Conservation (phyloP, 805 yeast species). For the Candida orba region DNA sequence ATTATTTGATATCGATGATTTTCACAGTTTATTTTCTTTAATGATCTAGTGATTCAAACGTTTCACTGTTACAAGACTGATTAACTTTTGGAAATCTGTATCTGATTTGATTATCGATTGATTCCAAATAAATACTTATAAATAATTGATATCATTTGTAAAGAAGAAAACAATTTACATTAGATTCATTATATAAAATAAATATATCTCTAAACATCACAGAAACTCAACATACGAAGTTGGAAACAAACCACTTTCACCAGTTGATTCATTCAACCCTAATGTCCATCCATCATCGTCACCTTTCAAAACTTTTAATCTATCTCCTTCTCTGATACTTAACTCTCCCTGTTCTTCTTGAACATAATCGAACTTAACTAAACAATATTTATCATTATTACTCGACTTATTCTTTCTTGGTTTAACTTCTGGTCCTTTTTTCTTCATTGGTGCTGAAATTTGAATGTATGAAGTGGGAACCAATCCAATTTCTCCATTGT, state of each 20-base stretch:
- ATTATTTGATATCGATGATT: no score
- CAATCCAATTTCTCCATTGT: conserved; percentile 51
- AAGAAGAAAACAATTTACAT: no score
- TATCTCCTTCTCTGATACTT: conserved; percentile 64
- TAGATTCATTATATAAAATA: no score
- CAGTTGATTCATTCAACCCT: conserved; percentile 57
- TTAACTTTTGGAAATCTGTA: no score
- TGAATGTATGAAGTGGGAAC: conserved; percentile 82
- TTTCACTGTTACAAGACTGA: no score
- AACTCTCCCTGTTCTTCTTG: conserved; percentile 69
- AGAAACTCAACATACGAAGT: conserved; percentile 45
- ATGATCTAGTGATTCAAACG: no score
- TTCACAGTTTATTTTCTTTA: no score
- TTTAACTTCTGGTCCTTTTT: conserved; percentile 18
- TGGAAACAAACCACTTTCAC: conserved; percentile 66
- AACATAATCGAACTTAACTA: conserved; percentile 19
- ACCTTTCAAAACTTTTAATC: conserved; percentile 56
- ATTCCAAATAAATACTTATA: no score
- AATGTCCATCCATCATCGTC: conserved; percentile 95
- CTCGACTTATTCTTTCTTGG: conserved; percentile 14
- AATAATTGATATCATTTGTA: no score
- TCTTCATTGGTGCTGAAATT: conserved; percentile 22
- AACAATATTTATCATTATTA: conserved; percentile 13
- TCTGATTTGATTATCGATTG: no score
- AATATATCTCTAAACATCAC: no score